These are phyloP conservation scores for Aeschynomene evenia DNA, from an alignment of 306 rosid species.

Conservation along the genomic window DNA sequence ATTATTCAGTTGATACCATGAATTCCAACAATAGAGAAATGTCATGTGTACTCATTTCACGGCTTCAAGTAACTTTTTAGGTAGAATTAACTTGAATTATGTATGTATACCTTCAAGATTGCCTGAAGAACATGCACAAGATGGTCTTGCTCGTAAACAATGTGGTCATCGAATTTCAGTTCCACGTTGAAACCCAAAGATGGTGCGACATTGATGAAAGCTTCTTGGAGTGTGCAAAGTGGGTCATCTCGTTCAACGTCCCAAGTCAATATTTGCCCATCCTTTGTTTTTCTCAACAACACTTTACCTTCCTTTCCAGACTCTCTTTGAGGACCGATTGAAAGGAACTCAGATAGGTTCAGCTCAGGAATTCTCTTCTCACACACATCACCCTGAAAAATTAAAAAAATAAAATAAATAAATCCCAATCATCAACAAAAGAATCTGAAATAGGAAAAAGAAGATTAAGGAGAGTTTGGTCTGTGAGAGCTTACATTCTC, in stretches of 20 bases:
- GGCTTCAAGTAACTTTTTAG: too few relatives aligned
- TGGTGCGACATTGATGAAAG: conserved; percentile 50
- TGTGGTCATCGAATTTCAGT: conserved; percentile 69
- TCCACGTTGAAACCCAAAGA: conserved; percentile 77
- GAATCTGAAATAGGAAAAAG: neutral
- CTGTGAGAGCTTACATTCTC: conserved; percentile 48
- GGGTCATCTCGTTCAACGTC: conserved; percentile 71
- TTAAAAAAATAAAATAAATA: neutral
- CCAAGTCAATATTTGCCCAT: conserved; percentile 55
- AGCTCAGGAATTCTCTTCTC: conserved; percentile 65
- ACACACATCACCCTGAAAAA: conserved; percentile 55
- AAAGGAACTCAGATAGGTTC: conserved; percentile 53
- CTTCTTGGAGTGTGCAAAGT: conserved; percentile 74
- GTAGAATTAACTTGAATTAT: neutral
- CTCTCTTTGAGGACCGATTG: conserved; percentile 68
- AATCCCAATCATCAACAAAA: neutral
- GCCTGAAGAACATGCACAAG: conserved; percentile 55
- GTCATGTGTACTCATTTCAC: too few relatives aligned
- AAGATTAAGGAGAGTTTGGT: neutral
- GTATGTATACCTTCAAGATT: conserved; percentile 41
- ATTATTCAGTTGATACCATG: too few relatives aligned
- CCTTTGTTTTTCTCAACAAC: conserved; percentile 55
- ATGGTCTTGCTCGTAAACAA: conserved; percentile 47
- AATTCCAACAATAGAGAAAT: too few relatives aligned
- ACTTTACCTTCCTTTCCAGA: conserved; percentile 48